These are phyloP conservation scores for Hondaea fermentalgiana DNA, from an alignment of 108 stramenopile species.

Conservation along the genomic window DNA sequence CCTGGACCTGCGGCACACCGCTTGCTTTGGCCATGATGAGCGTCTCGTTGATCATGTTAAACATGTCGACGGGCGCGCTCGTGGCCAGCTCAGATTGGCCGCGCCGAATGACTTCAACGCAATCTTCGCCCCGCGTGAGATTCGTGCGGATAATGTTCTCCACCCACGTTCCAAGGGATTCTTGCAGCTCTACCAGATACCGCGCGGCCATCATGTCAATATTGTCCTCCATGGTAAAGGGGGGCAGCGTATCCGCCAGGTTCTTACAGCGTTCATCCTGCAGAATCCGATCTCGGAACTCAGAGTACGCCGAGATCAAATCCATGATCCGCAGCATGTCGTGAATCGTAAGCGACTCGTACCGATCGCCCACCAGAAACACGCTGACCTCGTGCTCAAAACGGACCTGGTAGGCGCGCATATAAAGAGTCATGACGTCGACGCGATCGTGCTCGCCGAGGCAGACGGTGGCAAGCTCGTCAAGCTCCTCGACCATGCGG, in stretches of 20 bases:
- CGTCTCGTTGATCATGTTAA: constrained; percentile 7
- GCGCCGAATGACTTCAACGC: neutral
- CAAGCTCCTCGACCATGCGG: neutral
- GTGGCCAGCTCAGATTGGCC: neutral
- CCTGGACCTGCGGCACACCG: neutral
- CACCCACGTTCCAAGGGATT: neutral
- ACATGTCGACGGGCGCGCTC: neutral
- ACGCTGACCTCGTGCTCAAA: neutral
- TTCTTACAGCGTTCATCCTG: neutral
- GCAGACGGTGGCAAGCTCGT: neutral
- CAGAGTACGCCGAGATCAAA: neutral
- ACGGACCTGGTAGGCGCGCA: neutral
- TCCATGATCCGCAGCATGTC: constrained; percentile 8
- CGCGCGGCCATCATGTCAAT: neutral
- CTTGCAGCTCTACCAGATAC: neutral
- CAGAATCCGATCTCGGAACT: neutral
- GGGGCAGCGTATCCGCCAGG: neutral
- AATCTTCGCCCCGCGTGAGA: neutral
- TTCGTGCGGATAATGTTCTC: constrained; percentile 1
- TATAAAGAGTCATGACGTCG: neutral
- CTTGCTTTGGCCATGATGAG: neutral
- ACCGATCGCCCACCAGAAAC: neutral
- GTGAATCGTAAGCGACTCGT: neutral
- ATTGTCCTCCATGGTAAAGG: neutral
- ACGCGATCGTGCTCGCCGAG: neutral